phyloP scores from a whole-genome alignment of 2,329 filamentous ascomycete genomes.

The Aureobasidium sp. region DNA sequence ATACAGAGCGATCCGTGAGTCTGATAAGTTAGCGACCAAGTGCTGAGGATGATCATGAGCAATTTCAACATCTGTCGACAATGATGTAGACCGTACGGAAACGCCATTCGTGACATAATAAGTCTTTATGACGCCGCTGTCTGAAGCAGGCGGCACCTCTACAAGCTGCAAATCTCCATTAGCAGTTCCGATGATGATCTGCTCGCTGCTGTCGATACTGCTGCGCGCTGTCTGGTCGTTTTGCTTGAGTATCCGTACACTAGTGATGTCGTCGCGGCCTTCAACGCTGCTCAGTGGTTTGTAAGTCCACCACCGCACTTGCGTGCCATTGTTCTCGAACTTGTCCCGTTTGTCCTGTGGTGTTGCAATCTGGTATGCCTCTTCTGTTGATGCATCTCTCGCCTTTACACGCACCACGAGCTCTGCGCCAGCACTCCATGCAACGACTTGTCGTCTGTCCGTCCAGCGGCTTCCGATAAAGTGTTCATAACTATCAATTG shows the following conservation, averaged over 20 bases:
- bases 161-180: conserved; percentile 45
- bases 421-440: conserved; percentile 54
- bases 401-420: conserved; percentile 45
- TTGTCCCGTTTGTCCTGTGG: conserved; percentile 22
- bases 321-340: conserved; percentile 29
- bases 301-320: conserved; percentile 43
- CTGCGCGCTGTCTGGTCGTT: conserved; percentile 26
- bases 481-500: conserved; percentile 52
- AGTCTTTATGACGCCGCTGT: conserved; percentile 24
- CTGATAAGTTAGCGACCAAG: conserved; percentile 47
- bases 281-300: conserved; percentile 44
- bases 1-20: conserved; percentile 32
- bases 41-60: conserved; percentile 29
- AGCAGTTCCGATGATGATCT: conserved; percentile 50
- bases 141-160: conserved; percentile 17
- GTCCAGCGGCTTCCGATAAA: conserved; percentile 39
- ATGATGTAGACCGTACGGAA: conserved; percentile 42
- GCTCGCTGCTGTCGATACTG: conserved; percentile 23
- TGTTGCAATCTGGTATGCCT: conserved; percentile 16
- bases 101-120: conserved; percentile 39
- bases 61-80: conserved; percentile 31
- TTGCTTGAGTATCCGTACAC: conserved; percentile 46
- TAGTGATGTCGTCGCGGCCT: conserved; percentile 53
- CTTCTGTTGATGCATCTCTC: conserved; percentile 21
- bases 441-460: conserved; percentile 49